These are phyloP conservation scores for Candolleomyces eurysporus DNA, from an alignment of 768 basidiomycete genomes.

Conservation along the genomic window DNA sequence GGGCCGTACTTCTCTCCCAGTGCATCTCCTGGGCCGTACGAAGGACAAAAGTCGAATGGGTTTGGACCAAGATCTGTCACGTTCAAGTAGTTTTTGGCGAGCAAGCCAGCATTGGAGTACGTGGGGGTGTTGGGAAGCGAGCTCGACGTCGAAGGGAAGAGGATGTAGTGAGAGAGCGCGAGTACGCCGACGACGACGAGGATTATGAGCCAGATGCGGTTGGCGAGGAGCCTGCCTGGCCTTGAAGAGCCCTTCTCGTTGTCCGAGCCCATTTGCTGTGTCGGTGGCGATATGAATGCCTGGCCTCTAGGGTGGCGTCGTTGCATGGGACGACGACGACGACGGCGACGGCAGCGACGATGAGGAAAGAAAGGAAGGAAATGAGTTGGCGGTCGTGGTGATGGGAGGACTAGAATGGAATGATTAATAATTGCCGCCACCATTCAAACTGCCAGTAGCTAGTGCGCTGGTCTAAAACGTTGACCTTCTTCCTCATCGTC, in stretches of 20 bases:
- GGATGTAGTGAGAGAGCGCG: slow-evolving; percentile 53
- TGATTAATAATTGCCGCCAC: slow-evolving; percentile 2
- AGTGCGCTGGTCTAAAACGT: not conserved
- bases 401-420: not conserved
- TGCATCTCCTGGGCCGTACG: slow-evolving; percentile 78
- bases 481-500: not conserved
- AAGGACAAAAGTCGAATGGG: slow-evolving; percentile 92
- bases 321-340: slow-evolving; percentile 42
- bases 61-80: slow-evolving; percentile 48
- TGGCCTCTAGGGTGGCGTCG: slow-evolving; percentile 51
- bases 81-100: slow-evolving; percentile 85
- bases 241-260: slow-evolving; percentile 52
- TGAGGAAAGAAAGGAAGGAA: not conserved
- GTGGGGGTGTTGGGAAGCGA: slow-evolving; percentile 19
- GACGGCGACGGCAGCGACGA: slow-evolving; percentile 15
- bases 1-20: slow-evolving; percentile 80
- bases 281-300: slow-evolving; percentile 55
- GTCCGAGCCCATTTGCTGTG: slow-evolving; percentile 44
- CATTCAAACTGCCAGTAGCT: not conserved
- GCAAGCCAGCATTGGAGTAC: slow-evolving; percentile 48
- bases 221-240: slow-evolving; percentile 58
- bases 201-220: slow-evolving; percentile 67
- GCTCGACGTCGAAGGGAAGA: slow-evolving; percentile 33
- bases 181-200: slow-evolving; percentile 53
- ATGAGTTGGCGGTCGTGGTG: slow-evolving; percentile 17